phyloP scores from a whole-genome alignment of 1,284 basidiomycete genomes.

The Cutaneotrichosporon sp. region DNA sequence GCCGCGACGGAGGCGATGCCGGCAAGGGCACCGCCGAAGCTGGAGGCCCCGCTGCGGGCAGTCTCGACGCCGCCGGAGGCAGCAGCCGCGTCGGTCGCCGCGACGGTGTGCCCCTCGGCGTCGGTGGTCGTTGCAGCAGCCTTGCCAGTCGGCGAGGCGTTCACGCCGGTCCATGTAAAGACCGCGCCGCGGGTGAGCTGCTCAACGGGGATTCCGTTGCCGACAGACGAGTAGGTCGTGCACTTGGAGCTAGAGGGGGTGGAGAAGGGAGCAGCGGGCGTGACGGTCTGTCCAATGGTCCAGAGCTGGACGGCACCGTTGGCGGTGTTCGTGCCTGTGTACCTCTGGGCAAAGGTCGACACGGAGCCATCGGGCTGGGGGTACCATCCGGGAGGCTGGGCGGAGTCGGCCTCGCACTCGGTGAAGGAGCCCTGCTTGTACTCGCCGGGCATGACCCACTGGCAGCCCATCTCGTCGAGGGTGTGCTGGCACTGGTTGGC shows the following conservation, averaged over 20 bases:
- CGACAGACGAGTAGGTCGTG: slow-evolving; percentile 43
- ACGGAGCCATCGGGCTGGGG: slow-evolving; percentile 39
- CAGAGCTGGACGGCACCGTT: slow-evolving; percentile 22
- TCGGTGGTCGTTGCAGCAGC: not conserved
- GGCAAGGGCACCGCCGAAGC: not conserved
- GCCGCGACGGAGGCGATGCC: slow-evolving; percentile 28
- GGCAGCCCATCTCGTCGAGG: slow-evolving; percentile 50
- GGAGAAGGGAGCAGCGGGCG: slow-evolving; percentile 39
- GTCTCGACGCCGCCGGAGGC: slow-evolving; percentile 9
- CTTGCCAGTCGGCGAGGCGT: too few relatives aligned
- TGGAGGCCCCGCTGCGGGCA: slow-evolving; percentile 31
- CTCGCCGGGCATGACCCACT: slow-evolving; percentile 51
- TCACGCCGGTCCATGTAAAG: slow-evolving; percentile 12
- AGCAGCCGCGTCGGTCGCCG: slow-evolving; percentile 19
- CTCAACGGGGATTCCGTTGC: slow-evolving; percentile 32
- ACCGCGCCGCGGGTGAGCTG: slow-evolving; percentile 20
- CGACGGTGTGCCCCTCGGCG: slow-evolving; percentile 8
- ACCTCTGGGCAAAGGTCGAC: slow-evolving; percentile 49
- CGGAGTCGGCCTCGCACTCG: slow-evolving; percentile 47
- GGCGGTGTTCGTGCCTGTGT: slow-evolving; percentile 46
- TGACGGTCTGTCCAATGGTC: slow-evolving; percentile 46
- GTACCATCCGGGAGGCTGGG: slow-evolving; percentile 49
- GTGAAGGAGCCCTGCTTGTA: slow-evolving; percentile 50
- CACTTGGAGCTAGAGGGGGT: slow-evolving; percentile 48
- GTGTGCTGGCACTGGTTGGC: slow-evolving; percentile 45